Evolutionary conservation across 164 flowering plant species (phyloP), one percentile per base, ranked within the genome.

Genomic region (Magnolia officinalis): DNA sequence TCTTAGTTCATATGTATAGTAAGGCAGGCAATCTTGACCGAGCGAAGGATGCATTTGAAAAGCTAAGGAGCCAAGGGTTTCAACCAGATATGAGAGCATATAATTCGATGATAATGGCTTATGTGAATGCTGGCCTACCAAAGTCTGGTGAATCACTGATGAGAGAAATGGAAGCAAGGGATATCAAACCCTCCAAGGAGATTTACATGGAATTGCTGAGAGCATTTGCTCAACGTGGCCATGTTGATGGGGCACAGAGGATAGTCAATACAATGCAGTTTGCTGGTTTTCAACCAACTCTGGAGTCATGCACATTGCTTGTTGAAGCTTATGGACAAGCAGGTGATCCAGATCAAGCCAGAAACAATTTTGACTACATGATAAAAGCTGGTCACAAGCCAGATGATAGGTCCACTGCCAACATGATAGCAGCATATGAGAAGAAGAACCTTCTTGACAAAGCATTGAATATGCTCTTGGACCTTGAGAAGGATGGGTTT

Each of bases 401-500:
- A 50, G 96, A 93, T 79, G 98, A 96, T 67, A 83, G 83, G 78
- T 88, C 92, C 87, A 85, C 81, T 51, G 91, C 98, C 4, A 84
- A 80, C 73, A 80, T 96, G 92, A 81, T 94, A 78, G 84, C 89
- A 51, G 98, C 90, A 4, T 96, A 96, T 75, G 89, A 82, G 81
- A 88, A 82, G 79, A 85, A 87, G 69, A 94, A 96, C 83, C 74
- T 63, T 23, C 81, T 96, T 77, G 97, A 92, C 74, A 87, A 88
- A 82, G 98, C 97, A 10, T 74, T 91, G 76, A 50, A 81, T 55
- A 86, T 96, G 68, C 84, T 96, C 71, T 52, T 93, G 79, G 75
- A 88, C 74, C 96, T 91, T 52, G 95, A 91, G 84, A 90, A 90
- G 75, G 90, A 86, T 74, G 98, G 97, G 18, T 87, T 90, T 71